Percentiles rank a stretch among this genome's conserved stretches.
These are phyloP conservation scores for Alternaria sp. DNA, from an alignment of 2,329 filamentous ascomycete species.

Conservation along the genomic window DNA sequence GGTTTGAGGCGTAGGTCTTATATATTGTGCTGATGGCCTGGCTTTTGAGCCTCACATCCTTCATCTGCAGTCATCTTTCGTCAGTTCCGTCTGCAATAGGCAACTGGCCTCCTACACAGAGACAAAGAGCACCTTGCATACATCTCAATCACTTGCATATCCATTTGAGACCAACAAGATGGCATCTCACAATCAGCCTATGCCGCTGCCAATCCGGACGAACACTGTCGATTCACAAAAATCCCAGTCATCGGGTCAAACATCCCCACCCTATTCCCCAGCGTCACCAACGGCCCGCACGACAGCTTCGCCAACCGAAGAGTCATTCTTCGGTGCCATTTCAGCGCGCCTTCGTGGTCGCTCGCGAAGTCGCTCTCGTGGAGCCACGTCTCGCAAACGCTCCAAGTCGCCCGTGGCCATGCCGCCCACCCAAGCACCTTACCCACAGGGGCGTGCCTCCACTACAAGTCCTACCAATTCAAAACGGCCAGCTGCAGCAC, in stretches of 20 bases:
- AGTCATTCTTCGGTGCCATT: constrained; percentile 49
- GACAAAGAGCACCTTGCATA: constrained; percentile 11
- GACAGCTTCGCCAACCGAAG: constrained; percentile 37
- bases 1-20: constrained; percentile 15
- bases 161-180: constrained; percentile 17
- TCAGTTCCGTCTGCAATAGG: neutral
- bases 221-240: constrained; percentile 40
- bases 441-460: constrained; percentile 12
- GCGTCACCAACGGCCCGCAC: constrained; percentile 33
- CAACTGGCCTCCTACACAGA: neutral
- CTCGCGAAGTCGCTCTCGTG: constrained; percentile 45
- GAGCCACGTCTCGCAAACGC: constrained; percentile 32
- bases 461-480: constrained; percentile 19
- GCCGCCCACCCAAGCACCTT: constrained; percentile 34
- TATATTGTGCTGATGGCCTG: constrained; percentile 26
- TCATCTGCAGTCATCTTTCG: constrained; percentile 21
- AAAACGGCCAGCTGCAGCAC: constrained; percentile 11
- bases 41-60: constrained; percentile 38
- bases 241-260: constrained; percentile 32
- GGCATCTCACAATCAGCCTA: constrained; percentile 38
- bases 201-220: constrained; percentile 42
- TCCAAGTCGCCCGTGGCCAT: constrained; percentile 44
- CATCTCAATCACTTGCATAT: neutral
- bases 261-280: constrained; percentile 32
- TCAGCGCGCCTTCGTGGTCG: constrained; percentile 43